Conservation (phyloP, 1,284 basidiomycete species). For the Irpex rosettiformis region DNA sequence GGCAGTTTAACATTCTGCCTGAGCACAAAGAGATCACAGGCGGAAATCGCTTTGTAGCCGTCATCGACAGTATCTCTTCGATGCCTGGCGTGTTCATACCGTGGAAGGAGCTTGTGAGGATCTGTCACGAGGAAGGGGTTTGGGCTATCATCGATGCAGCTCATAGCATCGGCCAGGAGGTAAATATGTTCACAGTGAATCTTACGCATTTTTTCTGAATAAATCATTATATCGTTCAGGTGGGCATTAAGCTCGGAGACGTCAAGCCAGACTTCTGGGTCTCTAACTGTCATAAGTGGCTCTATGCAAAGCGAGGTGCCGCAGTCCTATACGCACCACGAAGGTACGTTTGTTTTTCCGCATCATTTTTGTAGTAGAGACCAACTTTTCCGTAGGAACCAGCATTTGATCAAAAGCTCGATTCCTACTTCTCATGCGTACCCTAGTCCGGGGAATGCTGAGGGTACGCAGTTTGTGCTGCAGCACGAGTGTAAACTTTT, state of each 20-base stretch:
- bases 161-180: slow-evolving; percentile 68
- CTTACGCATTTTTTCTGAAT: neutral
- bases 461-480: slow-evolving; percentile 44
- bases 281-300: slow-evolving; percentile 86
- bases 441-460: slow-evolving; percentile 28
- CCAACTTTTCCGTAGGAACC: slow-evolving; percentile 52
- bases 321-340: slow-evolving; percentile 78
- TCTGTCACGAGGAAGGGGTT: slow-evolving; percentile 68
- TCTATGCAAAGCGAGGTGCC: slow-evolving; percentile 68
- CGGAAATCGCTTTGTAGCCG: slow-evolving; percentile 54
- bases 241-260: slow-evolving; percentile 56
- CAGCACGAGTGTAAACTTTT: slow-evolving; percentile 54
- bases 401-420: slow-evolving; percentile 70
- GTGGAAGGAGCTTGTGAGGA: slow-evolving; percentile 73
- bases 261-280: slow-evolving; percentile 78
- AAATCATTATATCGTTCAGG: slow-evolving; percentile 7
- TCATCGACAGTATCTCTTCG: slow-evolving; percentile 75
- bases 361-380: neutral
- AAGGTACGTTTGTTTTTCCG: slow-evolving; percentile 38
- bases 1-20: slow-evolving; percentile 23
- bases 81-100: slow-evolving; percentile 73
- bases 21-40: slow-evolving; percentile 15
- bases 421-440: slow-evolving; percentile 75
- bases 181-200: neutral
- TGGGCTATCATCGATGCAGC: slow-evolving; percentile 81